These are phyloP conservation scores for Entophlyctis luteolus DNA, from an alignment of 192 early-diverging fungal species.

Conservation along the genomic window DNA sequence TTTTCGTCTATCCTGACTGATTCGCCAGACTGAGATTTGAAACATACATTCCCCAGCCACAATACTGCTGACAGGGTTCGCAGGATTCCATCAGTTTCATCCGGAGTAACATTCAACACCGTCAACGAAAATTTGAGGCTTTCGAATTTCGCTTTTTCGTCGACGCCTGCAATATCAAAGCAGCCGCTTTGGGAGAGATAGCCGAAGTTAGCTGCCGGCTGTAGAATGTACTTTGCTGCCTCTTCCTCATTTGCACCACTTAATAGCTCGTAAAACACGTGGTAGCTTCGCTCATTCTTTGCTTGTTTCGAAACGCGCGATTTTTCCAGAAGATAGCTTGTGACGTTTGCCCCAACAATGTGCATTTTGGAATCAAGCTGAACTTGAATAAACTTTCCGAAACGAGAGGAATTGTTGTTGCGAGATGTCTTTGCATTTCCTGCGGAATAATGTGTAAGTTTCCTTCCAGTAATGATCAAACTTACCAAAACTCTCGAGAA, in stretches of 20 bases:
- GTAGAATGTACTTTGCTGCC: conserved; percentile 35
- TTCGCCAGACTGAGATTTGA: conserved; percentile 54
- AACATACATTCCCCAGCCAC: conserved; percentile 46
- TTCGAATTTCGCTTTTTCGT: conserved; percentile 56
- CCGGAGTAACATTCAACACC: conserved; percentile 51
- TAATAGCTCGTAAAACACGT: conserved; percentile 54
- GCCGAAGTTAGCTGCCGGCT: conserved; percentile 23
- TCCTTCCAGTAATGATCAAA: conserved; percentile 12
- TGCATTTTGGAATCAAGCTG: conserved; percentile 41
- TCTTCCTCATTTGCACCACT: conserved; percentile 46
- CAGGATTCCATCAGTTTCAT: conserved; percentile 57
- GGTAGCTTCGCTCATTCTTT: conserved; percentile 53
- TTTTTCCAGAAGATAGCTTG: conserved; percentile 58
- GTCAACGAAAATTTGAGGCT: conserved; percentile 80
- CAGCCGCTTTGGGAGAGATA: conserved; percentile 55
- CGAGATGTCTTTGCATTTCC: conserved; percentile 57
- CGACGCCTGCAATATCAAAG: conserved; percentile 44
- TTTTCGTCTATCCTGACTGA: conserved; percentile 72
- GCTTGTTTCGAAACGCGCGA: conserved; percentile 52
- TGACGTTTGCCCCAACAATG: conserved; percentile 53
- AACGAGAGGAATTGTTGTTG: conserved; percentile 59
- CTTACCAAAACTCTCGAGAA: conserved; percentile 54
- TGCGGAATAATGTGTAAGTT: conserved; percentile 12
- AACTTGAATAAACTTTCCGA: conserved; percentile 60
- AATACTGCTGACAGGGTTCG: conserved; percentile 39